Evolutionary conservation across 768 basidiomycete species (phyloP).

Genomic region (Phlegmacium glaucopus): DNA sequence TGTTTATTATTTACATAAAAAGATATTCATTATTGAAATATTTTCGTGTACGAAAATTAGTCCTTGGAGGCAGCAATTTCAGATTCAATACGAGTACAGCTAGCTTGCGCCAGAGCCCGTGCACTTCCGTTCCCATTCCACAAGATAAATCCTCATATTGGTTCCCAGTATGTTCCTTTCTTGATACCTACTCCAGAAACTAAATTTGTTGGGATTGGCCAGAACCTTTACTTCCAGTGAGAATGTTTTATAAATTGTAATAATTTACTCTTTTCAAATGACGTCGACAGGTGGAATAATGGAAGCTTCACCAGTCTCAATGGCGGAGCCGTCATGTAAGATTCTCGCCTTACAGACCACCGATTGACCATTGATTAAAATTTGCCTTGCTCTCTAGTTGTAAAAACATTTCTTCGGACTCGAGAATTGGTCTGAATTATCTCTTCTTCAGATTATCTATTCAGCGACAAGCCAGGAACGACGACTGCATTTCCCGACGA

Average conservation of each 20-base stretch:
- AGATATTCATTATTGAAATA: neutral
- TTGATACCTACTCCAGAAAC: conserved; percentile 1
- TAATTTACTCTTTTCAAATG: neutral
- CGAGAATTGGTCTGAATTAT: neutral
- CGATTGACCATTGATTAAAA: too few relatives aligned
- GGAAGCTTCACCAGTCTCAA: conserved; percentile 41
- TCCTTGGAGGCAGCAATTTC: conserved; percentile 54
- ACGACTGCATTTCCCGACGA: conserved; percentile 55
- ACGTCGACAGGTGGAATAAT: conserved; percentile 37
- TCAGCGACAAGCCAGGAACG: conserved; percentile 39
- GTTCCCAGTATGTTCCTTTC: conserved; percentile 38
- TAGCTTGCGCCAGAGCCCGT: conserved; percentile 41
- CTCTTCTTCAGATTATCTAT: conserved; percentile 44
- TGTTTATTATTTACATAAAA: neutral
- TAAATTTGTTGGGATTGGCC: conserved; percentile 3
- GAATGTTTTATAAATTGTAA: conserved; percentile 8
- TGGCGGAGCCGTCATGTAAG: conserved; percentile 45
- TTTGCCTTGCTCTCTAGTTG: conserved; percentile 25
- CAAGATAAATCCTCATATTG: conserved; percentile 54
- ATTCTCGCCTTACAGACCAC: neutral
- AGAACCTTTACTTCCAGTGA: conserved; percentile 52
- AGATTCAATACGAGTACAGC: conserved; percentile 37
- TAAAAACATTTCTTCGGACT: conserved; percentile 8
- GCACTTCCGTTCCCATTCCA: conserved; percentile 50
- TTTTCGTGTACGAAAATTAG: conserved; percentile 20